Conservation (phyloP, 306 rosid genomes). For the Corylus avellana region DNA sequence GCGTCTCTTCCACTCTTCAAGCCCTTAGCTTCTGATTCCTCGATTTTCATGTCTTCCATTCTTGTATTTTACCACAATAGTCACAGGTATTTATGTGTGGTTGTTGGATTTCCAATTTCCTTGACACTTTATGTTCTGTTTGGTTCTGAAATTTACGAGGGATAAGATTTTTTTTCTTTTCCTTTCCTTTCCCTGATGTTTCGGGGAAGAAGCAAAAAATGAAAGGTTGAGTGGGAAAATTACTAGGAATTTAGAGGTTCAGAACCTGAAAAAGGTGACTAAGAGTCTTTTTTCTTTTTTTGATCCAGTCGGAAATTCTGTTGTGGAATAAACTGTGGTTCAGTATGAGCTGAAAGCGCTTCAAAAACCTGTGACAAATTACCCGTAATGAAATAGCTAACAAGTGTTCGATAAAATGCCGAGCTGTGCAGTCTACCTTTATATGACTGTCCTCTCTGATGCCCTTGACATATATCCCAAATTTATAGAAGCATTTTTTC, state of each 20-base stretch:
- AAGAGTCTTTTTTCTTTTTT: neutral
- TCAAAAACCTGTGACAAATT: neutral
- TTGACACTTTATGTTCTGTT: neutral
- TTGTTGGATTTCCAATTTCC: neutral
- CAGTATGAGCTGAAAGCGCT: neutral
- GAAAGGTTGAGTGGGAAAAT: neutral
- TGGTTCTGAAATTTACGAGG: neutral
- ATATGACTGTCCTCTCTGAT: neutral
- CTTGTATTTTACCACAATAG: neutral
- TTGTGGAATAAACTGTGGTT: neutral
- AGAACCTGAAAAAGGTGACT: neutral
- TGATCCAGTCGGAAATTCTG: neutral
- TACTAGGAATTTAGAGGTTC: neutral
- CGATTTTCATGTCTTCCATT: neutral
- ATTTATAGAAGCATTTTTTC: neutral
- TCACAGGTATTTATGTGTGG: neutral
- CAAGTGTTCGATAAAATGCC: slow-evolving; percentile 1
- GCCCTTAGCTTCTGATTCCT: neutral
- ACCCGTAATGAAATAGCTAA: neutral
- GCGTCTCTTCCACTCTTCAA: neutral
- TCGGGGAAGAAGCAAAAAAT: neutral
- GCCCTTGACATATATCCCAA: neutral
- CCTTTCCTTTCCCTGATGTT: neutral
- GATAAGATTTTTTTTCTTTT: neutral
- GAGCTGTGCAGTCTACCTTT: neutral